Conservation (phyloP, 1,139 yeast genomes). For the Protomyces arabidopsidicola region DNA sequence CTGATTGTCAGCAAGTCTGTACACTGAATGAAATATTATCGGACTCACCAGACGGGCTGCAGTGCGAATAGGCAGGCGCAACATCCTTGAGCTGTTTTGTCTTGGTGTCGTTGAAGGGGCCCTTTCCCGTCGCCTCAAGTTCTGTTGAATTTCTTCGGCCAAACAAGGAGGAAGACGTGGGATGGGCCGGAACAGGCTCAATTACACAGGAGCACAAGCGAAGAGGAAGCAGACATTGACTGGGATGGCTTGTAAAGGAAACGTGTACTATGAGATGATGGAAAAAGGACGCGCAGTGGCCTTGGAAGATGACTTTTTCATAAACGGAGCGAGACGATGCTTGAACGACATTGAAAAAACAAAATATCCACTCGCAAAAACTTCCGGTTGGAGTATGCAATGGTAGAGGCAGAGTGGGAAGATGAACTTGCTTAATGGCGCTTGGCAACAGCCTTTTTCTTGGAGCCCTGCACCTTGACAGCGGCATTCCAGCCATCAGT, state of each 20-base stretch:
- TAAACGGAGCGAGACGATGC: too few relatives aligned
- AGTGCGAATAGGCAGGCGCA: background rate
- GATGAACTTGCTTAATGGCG: background rate
- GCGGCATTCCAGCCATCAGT: constrained; percentile 1
- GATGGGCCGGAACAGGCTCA: background rate
- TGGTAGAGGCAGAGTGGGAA: too few relatives aligned
- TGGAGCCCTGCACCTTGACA: background rate
- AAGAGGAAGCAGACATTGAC: background rate
- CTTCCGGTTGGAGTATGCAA: too few relatives aligned
- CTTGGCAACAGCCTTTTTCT: background rate
- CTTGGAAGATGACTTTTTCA: too few relatives aligned
- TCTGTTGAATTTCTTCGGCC: background rate
- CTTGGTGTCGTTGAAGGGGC: background rate
- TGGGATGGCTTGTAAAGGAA: background rate
- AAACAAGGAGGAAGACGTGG: background rate
- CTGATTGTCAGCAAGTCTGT: background rate
- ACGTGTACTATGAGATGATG: too few relatives aligned
- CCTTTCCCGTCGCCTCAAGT: background rate
- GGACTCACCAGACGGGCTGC: background rate
- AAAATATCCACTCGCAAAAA: too few relatives aligned
- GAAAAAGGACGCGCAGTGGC: too few relatives aligned
- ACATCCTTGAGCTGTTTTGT: background rate
- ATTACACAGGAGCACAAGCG: background rate
- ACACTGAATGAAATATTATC: too few relatives aligned
- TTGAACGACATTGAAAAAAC: too few relatives aligned